These are phyloP conservation scores for Halophytophthora batemanensis DNA, from an alignment of 352 stramenopile species.

Conservation along the genomic window DNA sequence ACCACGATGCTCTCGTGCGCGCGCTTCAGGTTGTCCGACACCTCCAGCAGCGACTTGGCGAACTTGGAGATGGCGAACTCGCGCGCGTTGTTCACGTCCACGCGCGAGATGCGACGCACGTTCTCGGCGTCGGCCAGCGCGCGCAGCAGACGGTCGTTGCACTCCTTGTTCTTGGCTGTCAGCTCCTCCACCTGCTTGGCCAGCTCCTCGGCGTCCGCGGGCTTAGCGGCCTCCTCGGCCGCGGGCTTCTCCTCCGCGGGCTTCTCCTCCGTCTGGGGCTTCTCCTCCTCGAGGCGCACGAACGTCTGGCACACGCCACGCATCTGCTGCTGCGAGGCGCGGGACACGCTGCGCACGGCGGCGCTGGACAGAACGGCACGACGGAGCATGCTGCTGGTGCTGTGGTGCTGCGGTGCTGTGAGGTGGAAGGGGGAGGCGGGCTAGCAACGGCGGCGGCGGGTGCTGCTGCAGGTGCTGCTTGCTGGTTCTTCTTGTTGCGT, in stretches of 20 bases:
- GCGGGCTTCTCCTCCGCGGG: constrained; percentile 11
- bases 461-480: not conserved
- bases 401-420: too few species aligned
- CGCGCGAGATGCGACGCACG: constrained; percentile 91
- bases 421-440: not conserved
- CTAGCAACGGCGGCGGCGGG: not conserved
- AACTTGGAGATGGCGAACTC: constrained; percentile 97
- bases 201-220: constrained; percentile 41
- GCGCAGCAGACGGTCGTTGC: constrained; percentile 87
- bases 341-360: constrained; percentile 23
- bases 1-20: constrained; percentile 89
- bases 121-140: constrained; percentile 98
- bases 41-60: constrained; percentile 95
- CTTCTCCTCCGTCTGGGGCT: constrained; percentile 25
- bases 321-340: constrained; percentile 39
- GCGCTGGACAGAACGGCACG: constrained; percentile 54
- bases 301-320: constrained; percentile 45
- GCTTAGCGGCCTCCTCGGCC: constrained; percentile 9
- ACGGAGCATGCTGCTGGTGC: constrained; percentile 41
- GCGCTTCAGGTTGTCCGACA: constrained; percentile 96
- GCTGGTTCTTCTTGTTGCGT: too few species aligned
- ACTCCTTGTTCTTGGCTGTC: constrained; percentile 66
- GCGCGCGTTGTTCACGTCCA: constrained; percentile 92
- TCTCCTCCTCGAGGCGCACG: constrained; percentile 50
- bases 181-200: constrained; percentile 72